Base-by-base conservation (phyloP, 1,284 basidiomycete species). In the Sanghuangporus weigelae region DNA sequence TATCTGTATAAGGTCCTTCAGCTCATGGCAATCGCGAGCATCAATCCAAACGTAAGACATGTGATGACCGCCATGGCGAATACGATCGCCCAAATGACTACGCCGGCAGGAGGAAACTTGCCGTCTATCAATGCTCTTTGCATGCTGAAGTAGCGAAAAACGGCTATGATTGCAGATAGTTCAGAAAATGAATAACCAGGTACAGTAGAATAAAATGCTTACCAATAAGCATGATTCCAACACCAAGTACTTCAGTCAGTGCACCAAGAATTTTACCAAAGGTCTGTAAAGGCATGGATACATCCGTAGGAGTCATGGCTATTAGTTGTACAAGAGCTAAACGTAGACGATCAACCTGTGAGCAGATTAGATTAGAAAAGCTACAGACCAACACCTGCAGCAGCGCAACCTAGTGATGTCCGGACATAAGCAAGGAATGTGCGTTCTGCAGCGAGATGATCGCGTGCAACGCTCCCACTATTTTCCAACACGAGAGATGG, bases 401-500 rank as follows among this genome's bases (percentile, higher is more conserved):
- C 75, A 1, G 80, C 77, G 16, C 83, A 69, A 1, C 76, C 76
- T 14, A 81, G 68, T 65, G 78, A 78, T 1, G 81, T 82, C 44
- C 81, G 72, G n/a, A 82, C 73, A 69, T 81, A 82, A 16, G 81
- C 78, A 39, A 82, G 68, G 65, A 78, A 83, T 0, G 81, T 83
- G 2, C 81, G 71, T 64, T 83, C 81, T 16, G 74, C 77, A 0
- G 81, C 80, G 5, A 82, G 71, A 69, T 83, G 81, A 68, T 82
- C 81, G 21, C 81, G 71, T 5, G 81, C 81, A 1, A 79, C 77
- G 60, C 76, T 79, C 8, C 79, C 79, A 19, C 72, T 73, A 65
- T 81, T 81, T 64, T 79, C 73, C 0, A 79, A 71, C 7, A 75
- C 65, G n/a, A 77, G 66, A 1, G 67, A 49, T 14, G 74, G 74